Base-by-base conservation (phyloP, 495 filamentous ascomycete species). In the Sphaerosporella brunnea region DNA sequence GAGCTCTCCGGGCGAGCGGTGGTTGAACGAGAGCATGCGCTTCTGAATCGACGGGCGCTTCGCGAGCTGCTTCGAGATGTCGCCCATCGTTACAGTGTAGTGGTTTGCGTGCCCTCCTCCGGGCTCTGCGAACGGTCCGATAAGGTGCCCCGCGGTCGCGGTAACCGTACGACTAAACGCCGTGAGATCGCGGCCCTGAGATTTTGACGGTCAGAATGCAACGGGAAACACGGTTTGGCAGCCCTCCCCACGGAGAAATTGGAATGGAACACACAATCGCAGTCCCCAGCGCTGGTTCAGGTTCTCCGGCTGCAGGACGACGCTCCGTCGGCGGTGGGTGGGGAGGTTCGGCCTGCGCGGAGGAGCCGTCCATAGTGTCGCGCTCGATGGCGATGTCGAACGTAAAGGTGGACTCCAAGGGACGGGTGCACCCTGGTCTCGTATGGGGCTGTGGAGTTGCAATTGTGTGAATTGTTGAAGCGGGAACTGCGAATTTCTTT, bases 161-260 rank as follows among this genome's bases (percentile, higher is more conserved):
- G 87, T 87, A 48, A 99, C 86, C 66, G 93, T 99, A 55, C 86
- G 75, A 44, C 84, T 76, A 65, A 99, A 94, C 30, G 86, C 84
- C 65, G 94, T 85, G 51, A 99, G 66, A 53, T 87, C 82, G 58
- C 84, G 78, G 36, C 84, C 74, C 88, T 96, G 61, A 53, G 52
- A n/a, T n/a, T n/a, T n/a, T n/a, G n/a, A n/a, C n/a, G n/a, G n/a
- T n/a, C n/a, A n/a, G n/a, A n/a, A n/a, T n/a, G 23, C 44, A 40
- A 20, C 19, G 9, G 23, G 15, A 8, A 16, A 23, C 16, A 34
- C 24, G 13, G 26, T 20, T 16, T n/a, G 45, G 35, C 23, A 25
- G 24, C 11, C 9, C 23, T n/a, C n/a, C n/a, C n/a, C n/a, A n/a
- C n/a, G n/a, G n/a, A 25, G 28, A 30, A 25, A 15, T 43, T 9